Percentiles rank a stretch among this genome's conserved stretches.
phyloP scores from a whole-genome alignment of 2,329 filamentous ascomycete genomes.

The Ophiostoma perfectum region DNA sequence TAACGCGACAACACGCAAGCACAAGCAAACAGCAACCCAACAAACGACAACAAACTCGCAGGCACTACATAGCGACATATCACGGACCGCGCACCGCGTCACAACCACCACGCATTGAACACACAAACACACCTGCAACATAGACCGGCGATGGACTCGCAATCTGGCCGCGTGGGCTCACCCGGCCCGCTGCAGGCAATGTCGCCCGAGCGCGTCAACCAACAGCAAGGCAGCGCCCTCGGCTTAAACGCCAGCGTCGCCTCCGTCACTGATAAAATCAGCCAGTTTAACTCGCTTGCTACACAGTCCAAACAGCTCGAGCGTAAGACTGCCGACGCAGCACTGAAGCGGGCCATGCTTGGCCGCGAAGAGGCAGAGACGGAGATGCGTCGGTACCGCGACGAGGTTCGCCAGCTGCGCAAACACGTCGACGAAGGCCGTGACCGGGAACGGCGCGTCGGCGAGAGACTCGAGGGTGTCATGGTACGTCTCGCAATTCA shows the following conservation, averaged over 20 bases:
- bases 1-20: not conserved
- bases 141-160: conserved; percentile 16
- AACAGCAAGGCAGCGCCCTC: conserved; percentile 32
- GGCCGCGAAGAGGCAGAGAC: conserved; percentile 66
- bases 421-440: conserved; percentile 59
- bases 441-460: conserved; percentile 60
- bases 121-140: conserved; percentile 1
- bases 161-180: conserved; percentile 45
- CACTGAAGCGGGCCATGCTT: conserved; percentile 60
- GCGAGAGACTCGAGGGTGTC: conserved; percentile 61
- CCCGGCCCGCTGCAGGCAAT: conserved; percentile 53
- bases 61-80: not conserved
- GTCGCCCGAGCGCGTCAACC: conserved; percentile 61
- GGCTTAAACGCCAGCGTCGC: conserved; percentile 17
- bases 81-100: not conserved
- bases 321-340: conserved; percentile 60
- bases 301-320: conserved; percentile 56
- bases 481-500: conserved; percentile 47
- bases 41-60: not conserved
- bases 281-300: conserved; percentile 66
- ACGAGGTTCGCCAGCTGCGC: conserved; percentile 53
- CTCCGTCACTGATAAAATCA: conserved; percentile 62
- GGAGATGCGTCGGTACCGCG: conserved; percentile 59
- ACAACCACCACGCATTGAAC: not conserved
- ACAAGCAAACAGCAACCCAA: not conserved